Base-by-base conservation (phyloP, 192 early-diverging fungal genomes). In the Backusella westeae region DNA sequence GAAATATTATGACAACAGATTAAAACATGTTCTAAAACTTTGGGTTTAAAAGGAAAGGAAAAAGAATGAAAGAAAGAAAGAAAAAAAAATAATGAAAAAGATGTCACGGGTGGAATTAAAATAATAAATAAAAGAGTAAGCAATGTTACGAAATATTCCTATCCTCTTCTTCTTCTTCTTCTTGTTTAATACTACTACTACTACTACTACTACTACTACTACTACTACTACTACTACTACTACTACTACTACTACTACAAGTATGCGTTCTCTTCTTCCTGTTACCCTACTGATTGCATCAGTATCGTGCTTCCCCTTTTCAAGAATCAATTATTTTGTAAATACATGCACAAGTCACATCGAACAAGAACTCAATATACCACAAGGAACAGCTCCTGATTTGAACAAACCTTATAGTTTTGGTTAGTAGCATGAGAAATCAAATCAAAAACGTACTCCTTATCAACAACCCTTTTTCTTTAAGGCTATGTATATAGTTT, bases 401-500 rank as follows among this genome's bases (percentile, higher is more conserved):
- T 29, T 63, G 26, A 63, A 29, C 9, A 4, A 63, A 26, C 21
- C 56, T 12, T 63, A 63, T 63, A 63, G 23, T 14, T 63, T 63
- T 63, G 56, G 56, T 63, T 26, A 63, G 56, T 63, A 63, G 14
- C 29, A 59, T 39, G 4, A 63, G 9, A 29, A 63, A 63, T 1
- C 56, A 23, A 19, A 56, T 23, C 19, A 56, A 56, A 21, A 8
- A 3, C 2, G 32, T 32, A 32, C 0, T 32, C n/a, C 0, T 56
- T 56, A 23, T 21, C 21, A 21, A 21, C 9, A 6, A 56, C 2
- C 23, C 8, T 63, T 63, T 12, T 63, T 6, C 29, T 8, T n/a
- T 9, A 29, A 63, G 56, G 56, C 26, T 63, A 63, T 63, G 56
- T 63, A 26, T 63, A 63, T 63, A 63, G 56, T 63, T 63, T 63